These are phyloP conservation scores for Psilocybe azurescens DNA, from an alignment of 768 basidiomycete species.

Conservation along the genomic window DNA sequence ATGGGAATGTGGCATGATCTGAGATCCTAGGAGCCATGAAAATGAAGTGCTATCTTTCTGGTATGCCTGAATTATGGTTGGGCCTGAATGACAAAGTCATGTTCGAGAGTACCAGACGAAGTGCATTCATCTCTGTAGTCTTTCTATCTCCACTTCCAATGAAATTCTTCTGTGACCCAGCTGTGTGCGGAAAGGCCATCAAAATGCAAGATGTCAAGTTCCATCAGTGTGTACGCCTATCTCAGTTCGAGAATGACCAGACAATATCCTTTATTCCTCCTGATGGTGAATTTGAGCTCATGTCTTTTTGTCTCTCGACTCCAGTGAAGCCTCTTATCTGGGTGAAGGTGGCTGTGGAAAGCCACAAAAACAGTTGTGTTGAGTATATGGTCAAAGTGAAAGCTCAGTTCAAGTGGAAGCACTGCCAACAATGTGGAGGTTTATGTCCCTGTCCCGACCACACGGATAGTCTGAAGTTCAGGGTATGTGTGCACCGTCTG, in stretches of 20 bases:
- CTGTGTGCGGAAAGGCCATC: conserved; percentile 94
- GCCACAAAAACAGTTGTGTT: conserved; percentile 89
- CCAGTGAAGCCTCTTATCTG: conserved; percentile 79
- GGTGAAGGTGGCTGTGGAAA: conserved; percentile 76
- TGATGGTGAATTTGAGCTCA: conserved; percentile 98
- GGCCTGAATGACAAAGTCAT: too few species aligned
- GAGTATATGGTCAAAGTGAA: conserved; percentile 97
- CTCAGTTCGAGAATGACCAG: conserved; percentile 97
- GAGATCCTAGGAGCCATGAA: too few species aligned
- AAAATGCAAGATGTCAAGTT: conserved; percentile 99
- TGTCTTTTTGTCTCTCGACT: conserved; percentile 96
- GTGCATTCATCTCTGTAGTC: too few species aligned
- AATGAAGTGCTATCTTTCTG: too few species aligned
- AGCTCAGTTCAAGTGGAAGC: conserved; percentile 96
- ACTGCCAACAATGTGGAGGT: conserved; percentile 99
- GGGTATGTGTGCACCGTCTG: conserved; percentile 54
- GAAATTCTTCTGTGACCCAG: too few species aligned
- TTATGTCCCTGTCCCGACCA: conserved; percentile 99
- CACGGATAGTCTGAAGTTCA: conserved; percentile 96
- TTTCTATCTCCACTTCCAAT: too few species aligned
- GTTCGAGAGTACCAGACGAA: too few species aligned
- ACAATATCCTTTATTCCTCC: conserved; percentile 99
- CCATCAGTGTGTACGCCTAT: conserved; percentile 97
- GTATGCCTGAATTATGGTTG: too few species aligned
- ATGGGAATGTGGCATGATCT: too few species aligned